phyloP scores from a whole-genome alignment of 495 filamentous ascomycete genomes.

The Margaritispora aquatica region DNA sequence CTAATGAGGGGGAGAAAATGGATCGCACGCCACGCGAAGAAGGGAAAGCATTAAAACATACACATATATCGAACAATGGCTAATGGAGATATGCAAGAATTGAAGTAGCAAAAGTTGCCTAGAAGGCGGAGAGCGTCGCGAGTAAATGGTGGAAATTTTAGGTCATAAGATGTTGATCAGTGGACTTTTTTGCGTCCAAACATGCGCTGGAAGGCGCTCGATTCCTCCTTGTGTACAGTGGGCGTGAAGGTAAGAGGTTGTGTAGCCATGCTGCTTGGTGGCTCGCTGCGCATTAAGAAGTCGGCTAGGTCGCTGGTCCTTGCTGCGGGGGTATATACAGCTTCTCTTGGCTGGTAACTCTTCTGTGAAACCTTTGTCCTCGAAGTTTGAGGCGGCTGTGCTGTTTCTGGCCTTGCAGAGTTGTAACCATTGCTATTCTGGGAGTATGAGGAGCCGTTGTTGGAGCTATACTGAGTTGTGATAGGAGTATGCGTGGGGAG shows the following conservation, averaged over 20 bases:
- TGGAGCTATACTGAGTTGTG: constrained; percentile 14
- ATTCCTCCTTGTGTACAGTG: constrained; percentile 21
- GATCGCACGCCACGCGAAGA: not conserved
- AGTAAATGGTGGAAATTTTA: too few relatives aligned
- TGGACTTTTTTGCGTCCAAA: constrained; percentile 23
- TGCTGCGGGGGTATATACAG: constrained; percentile 24
- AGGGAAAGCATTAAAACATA: not conserved
- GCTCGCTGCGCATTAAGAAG: constrained; percentile 71
- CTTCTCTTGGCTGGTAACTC: constrained; percentile 46
- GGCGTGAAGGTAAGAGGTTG: constrained; percentile 21
- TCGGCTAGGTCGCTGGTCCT: constrained; percentile 68
- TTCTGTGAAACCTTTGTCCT: constrained; percentile 39
- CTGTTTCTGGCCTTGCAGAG: constrained; percentile 30
- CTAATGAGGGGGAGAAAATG: not conserved
- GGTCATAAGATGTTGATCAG: constrained; percentile 1
- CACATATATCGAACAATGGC: not conserved
- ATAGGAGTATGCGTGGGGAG: constrained; percentile 20
- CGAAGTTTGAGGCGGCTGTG: constrained; percentile 20
- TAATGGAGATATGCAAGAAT: not conserved
- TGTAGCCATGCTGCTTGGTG: constrained; percentile 38
- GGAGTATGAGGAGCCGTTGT: not conserved
- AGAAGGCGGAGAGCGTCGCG: too few relatives aligned
- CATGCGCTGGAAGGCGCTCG: constrained; percentile 20
- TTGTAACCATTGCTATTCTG: constrained; percentile 16
- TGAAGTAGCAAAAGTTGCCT: not conserved